phyloP scores from a whole-genome alignment of 2,329 filamentous ascomycete species.

The Ascochyta clinopodiicola region DNA sequence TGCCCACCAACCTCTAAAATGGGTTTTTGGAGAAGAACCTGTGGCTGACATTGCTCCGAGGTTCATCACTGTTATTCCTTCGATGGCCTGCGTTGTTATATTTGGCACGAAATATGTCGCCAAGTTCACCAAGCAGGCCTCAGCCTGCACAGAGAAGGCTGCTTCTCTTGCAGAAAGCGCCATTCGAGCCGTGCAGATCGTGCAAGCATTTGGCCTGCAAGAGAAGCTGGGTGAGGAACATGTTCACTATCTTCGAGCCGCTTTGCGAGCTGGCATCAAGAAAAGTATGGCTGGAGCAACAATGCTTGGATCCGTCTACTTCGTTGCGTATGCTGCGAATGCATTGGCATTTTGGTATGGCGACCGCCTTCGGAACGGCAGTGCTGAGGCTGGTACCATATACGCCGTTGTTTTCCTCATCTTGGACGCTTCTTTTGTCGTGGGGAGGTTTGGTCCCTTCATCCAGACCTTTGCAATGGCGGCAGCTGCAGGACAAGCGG shows the following conservation, averaged over 20 bases:
- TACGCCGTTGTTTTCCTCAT: conserved; percentile 71
- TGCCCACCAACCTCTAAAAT: no score
- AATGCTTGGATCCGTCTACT: conserved; percentile 54
- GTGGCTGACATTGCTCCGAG: conserved; percentile 20
- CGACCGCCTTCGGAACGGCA: conserved; percentile 34
- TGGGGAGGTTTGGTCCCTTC: conserved; percentile 68
- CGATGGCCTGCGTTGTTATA: conserved; percentile 54
- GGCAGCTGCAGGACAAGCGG: conserved; percentile 57
- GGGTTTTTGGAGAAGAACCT: not conserved
- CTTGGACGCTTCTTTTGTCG: conserved; percentile 68
- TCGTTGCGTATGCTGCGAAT: conserved; percentile 55
- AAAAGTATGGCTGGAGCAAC: conserved; percentile 51
- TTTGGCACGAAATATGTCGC: conserved; percentile 52
- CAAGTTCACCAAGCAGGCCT: conserved; percentile 48
- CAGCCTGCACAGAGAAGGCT: conserved; percentile 51
- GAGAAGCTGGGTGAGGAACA: conserved; percentile 50
- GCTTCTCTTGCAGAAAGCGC: conserved; percentile 55
- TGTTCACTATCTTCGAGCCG: conserved; percentile 40
- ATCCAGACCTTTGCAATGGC: conserved; percentile 63
- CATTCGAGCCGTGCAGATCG: conserved; percentile 54
- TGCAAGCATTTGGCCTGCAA: conserved; percentile 57
- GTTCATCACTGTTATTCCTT: conserved; percentile 56
- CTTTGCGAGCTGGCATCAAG: conserved; percentile 47
- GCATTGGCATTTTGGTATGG: conserved; percentile 57
- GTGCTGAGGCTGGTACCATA: conserved; percentile 57